Percentiles rank a stretch among this genome's conserved stretches.
Conservation (phyloP, 805 yeast genomes). For the Saccharomycopsis sp. region DNA sequence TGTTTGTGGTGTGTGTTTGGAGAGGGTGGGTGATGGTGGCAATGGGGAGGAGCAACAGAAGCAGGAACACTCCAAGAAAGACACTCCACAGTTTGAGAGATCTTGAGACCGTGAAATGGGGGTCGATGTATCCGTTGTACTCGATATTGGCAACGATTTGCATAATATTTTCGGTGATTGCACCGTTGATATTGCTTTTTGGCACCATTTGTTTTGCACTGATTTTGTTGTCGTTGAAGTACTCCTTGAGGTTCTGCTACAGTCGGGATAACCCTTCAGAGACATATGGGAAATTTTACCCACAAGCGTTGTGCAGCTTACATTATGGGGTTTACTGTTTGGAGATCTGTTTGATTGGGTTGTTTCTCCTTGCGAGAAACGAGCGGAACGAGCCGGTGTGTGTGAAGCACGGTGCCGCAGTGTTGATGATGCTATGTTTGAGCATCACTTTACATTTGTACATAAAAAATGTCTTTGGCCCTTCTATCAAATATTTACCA, state of each 20-base stretch:
- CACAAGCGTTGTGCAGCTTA: slow-evolving; percentile 65
- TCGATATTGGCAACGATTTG: slow-evolving; percentile 75
- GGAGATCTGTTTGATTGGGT: slow-evolving; percentile 70
- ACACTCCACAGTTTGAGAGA: slow-evolving; percentile 36
- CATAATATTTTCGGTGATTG: slow-evolving; percentile 64
- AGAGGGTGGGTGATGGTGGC: not conserved
- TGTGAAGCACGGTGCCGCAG: slow-evolving; percentile 35
- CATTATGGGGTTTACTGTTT: slow-evolving; percentile 77
- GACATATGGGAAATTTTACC: slow-evolving; percentile 62
- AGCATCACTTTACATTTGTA: slow-evolving; percentile 53
- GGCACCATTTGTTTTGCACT: slow-evolving; percentile 47
- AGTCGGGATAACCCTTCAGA: slow-evolving; percentile 46
- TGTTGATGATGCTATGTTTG: slow-evolving; percentile 40
- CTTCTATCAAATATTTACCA: slow-evolving; percentile 33
- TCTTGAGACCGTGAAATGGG: slow-evolving; percentile 56
- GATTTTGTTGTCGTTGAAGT: slow-evolving; percentile 59
- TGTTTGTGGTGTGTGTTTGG: slow-evolving; percentile 29
- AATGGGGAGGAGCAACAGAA: no score
- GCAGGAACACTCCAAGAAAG: slow-evolving; percentile 53
- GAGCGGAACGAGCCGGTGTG: slow-evolving; percentile 35
- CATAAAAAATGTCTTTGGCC: slow-evolving; percentile 36
- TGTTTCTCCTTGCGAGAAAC: slow-evolving; percentile 55
- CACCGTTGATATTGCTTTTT: slow-evolving; percentile 67
- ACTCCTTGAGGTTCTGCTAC: slow-evolving; percentile 52
- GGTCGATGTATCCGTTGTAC: slow-evolving; percentile 65